Percentiles rank a stretch among this genome's conserved stretches.
phyloP scores from a whole-genome alignment of 1,284 basidiomycete genomes.

The Ganoderma multipileum region DNA sequence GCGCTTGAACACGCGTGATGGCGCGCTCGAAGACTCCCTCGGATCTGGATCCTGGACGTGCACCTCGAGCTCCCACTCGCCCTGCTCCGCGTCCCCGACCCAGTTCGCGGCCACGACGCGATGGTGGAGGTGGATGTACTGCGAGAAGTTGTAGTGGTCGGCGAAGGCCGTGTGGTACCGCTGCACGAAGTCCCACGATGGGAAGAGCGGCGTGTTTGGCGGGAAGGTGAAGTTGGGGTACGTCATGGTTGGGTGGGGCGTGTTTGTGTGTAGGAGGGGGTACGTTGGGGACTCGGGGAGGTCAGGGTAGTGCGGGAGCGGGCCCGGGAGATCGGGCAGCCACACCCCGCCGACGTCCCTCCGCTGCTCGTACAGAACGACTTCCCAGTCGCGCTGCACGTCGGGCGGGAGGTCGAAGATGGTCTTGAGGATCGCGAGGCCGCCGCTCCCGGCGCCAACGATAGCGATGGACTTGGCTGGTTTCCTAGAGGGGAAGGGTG shows the following conservation, averaged over 20 bases:
- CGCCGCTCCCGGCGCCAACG: conserved; percentile 59
- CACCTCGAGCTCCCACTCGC: conserved; percentile 52
- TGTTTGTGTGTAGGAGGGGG: conserved; percentile 60
- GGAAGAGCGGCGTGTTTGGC: conserved; percentile 55
- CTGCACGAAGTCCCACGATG: conserved; percentile 53
- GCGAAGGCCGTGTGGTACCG: conserved; percentile 55
- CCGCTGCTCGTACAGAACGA: conserved; percentile 60
- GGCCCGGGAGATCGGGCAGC: conserved; percentile 49
- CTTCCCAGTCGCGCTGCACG: conserved; percentile 47
- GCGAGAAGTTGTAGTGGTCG: conserved; percentile 45
- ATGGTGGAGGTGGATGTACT: conserved; percentile 52
- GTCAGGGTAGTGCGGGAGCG: conserved; percentile 48
- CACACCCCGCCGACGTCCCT: conserved; percentile 59
- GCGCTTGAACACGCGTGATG: conserved; percentile 15
- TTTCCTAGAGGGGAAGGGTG: not conserved
- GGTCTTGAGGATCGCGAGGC: conserved; percentile 57
- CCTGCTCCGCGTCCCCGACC: conserved; percentile 47
- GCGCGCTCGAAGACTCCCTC: conserved; percentile 8
- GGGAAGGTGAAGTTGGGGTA: conserved; percentile 59
- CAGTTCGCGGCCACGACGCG: conserved; percentile 53
- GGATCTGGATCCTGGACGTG: conserved; percentile 23
- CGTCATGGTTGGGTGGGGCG: conserved; percentile 57
- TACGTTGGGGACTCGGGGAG: conserved; percentile 64
- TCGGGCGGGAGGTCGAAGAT: conserved; percentile 54
- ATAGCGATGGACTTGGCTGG: conserved; percentile 57